Percentiles rank a stretch among this genome's conserved stretches.
Conservation (phyloP, 306 rosid genomes). For the Cucurbita argyrosperma region DNA sequence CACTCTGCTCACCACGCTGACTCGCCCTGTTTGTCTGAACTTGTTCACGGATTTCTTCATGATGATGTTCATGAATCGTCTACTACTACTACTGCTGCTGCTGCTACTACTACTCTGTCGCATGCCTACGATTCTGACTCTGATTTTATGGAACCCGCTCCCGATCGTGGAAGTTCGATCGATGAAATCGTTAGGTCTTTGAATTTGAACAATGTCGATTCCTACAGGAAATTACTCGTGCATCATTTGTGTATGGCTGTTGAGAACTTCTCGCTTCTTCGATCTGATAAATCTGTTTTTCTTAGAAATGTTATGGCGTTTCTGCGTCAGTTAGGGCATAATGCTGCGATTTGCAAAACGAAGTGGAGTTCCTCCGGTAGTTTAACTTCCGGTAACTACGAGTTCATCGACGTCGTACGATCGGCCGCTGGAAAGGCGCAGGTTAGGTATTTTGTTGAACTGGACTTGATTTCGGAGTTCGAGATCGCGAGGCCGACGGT, state of each 20-base stretch:
- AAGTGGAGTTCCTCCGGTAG: conserved; percentile 43
- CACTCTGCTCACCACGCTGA: conserved; percentile 34
- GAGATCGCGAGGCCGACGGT: conserved; percentile 48
- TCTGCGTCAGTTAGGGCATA: conserved; percentile 39
- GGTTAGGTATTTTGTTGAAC: conserved; percentile 45
- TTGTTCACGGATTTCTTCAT: conserved; percentile 44
- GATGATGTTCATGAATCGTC: background rate
- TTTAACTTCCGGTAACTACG: conserved; percentile 37
- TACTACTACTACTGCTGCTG: background rate
- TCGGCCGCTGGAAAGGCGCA: conserved; percentile 15
- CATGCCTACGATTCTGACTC: conserved; percentile 20
- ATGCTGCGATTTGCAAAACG: conserved; percentile 75
- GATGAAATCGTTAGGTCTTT: conserved; percentile 9
- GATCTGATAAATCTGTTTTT: conserved; percentile 9
- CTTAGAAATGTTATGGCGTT: conserved; percentile 42
- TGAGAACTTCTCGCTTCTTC: conserved; percentile 12
- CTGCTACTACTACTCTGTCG: background rate
- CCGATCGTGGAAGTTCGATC: conserved; percentile 13
- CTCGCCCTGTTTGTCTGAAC: conserved; percentile 53
- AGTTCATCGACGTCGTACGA: conserved; percentile 51
- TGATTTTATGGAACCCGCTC: conserved; percentile 31
- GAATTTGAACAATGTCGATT: conserved; percentile 11
- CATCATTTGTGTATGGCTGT: conserved; percentile 37
- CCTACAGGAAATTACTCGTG: conserved; percentile 19
- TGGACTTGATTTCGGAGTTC: conserved; percentile 37